These are phyloP conservation scores for Orbilia blumenaviensis DNA, from an alignment of 2,329 filamentous ascomycete genomes.

Conservation along the genomic window DNA sequence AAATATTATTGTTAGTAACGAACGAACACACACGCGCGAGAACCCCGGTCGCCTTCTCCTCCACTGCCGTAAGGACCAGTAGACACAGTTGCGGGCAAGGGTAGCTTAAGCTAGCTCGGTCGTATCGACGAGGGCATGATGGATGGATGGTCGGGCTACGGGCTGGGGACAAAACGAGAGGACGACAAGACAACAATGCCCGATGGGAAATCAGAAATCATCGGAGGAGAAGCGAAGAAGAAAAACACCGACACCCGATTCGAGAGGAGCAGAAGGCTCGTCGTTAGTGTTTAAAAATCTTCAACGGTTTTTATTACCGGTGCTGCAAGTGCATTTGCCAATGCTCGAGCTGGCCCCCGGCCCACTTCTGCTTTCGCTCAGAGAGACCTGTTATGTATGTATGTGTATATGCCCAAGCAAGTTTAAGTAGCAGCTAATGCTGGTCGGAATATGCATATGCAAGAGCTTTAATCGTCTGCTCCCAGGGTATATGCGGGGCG, in stretches of 20 bases:
- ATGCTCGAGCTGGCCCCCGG: no score
- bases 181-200: no score
- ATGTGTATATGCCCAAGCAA: background rate
- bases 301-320: slow-evolving; percentile 5
- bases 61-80: background rate
- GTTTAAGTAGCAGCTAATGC: slow-evolving; percentile 9
- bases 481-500: slow-evolving; percentile 28
- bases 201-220: slow-evolving; percentile 11
- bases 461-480: slow-evolving; percentile 21
- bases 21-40: slow-evolving; percentile 12
- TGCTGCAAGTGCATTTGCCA: no score
- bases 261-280: background rate
- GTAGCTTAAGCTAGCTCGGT: background rate
- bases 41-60: background rate
- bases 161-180: no score
- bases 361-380: no score
- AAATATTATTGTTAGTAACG: background rate
- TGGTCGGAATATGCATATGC: slow-evolving; percentile 21
- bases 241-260: slow-evolving; percentile 13
- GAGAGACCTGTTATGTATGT: no score
- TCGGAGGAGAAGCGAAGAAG: slow-evolving; percentile 3
- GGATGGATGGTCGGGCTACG: no score
- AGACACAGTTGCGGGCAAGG: background rate
- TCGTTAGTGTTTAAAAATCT: slow-evolving; percentile 20
- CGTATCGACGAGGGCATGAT: slow-evolving; percentile 2